A percentile compares a stretch with the other conserved stretches of the same genome.
These are phyloP conservation scores for Alnus glutinosa DNA, from an alignment of 306 rosid species.

Conservation along the genomic window DNA sequence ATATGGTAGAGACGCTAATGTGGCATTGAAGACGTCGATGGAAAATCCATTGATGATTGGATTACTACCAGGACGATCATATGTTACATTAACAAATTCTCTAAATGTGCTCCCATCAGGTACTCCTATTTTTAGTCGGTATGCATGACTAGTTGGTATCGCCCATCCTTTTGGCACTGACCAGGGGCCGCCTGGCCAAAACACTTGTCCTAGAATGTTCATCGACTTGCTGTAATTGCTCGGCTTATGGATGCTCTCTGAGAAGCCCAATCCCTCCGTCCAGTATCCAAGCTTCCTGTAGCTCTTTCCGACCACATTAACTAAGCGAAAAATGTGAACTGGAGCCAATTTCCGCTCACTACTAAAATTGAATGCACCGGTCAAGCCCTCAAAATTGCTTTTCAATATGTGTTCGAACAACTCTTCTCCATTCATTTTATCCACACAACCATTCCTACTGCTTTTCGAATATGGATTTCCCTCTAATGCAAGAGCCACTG, in stretches of 20 bases:
- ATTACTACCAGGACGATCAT: background rate
- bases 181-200: background rate
- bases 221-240: background rate
- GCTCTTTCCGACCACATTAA: background rate
- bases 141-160: background rate
- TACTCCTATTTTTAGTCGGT: slow-evolving; percentile 16
- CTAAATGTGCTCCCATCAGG: background rate
- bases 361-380: background rate
- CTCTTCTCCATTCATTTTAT: background rate
- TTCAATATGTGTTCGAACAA: background rate
- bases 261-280: background rate
- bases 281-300: background rate
- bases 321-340: background rate
- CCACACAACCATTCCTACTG: background rate
- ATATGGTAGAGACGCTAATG: slow-evolving; percentile 11
- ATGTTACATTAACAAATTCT: slow-evolving; percentile 13
- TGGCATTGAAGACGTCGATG: slow-evolving; percentile 10
- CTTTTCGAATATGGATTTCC: background rate
- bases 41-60: slow-evolving; percentile 13
- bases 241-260: background rate
- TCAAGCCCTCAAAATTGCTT: slow-evolving; percentile 1
- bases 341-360: background rate
- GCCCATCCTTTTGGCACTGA: slow-evolving; percentile 21
- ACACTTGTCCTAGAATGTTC: background rate
- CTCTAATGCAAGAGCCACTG: background rate